These are phyloP conservation scores for Naganishia sp. DNA, from an alignment of 1,284 basidiomycete genomes.

Conservation along the genomic window DNA sequence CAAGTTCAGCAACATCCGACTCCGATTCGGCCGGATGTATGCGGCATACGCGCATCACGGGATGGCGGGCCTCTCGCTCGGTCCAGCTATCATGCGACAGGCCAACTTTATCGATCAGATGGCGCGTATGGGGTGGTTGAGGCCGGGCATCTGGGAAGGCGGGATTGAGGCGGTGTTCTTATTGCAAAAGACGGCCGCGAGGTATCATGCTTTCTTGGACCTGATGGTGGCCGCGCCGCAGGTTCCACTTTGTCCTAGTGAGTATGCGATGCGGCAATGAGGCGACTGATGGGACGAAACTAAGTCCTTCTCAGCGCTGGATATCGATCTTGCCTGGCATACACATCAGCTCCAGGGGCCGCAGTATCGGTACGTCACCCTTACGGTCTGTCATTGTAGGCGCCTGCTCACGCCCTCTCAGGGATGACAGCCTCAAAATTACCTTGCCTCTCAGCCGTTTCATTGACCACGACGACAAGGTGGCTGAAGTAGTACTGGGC, in stretches of 20 bases:
- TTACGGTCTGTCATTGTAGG: too few relatives aligned
- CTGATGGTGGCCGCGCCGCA: constrained; percentile 37
- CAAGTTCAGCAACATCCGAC: not conserved
- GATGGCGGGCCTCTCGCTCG: constrained; percentile 40
- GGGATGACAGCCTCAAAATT: not conserved
- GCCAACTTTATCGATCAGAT: constrained; percentile 40
- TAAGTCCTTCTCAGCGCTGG: constrained; percentile 34
- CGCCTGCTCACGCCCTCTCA: not conserved
- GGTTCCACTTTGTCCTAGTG: constrained; percentile 27
- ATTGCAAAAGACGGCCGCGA: constrained; percentile 42
- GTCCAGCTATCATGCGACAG: constrained; percentile 41
- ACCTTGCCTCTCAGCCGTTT: constrained; percentile 26
- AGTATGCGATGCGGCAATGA: not conserved
- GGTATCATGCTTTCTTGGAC: constrained; percentile 50
- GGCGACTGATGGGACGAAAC: too few relatives aligned
- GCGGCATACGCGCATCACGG: constrained; percentile 33
- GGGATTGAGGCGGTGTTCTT: constrained; percentile 33
- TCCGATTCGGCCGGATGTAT: constrained; percentile 25
- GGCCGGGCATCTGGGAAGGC: constrained; percentile 30
- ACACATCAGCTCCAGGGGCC: constrained; percentile 48
- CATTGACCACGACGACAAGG: constrained; percentile 36
- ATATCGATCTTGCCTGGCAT: constrained; percentile 52
- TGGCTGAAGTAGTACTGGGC: constrained; percentile 30
- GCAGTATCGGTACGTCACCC: not conserved
- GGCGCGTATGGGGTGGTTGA: constrained; percentile 41